A percentile compares a stretch with the other conserved stretches of the same genome.
Conservation (phyloP, 2,329 filamentous ascomycete genomes). For the Penicillium sp. region DNA sequence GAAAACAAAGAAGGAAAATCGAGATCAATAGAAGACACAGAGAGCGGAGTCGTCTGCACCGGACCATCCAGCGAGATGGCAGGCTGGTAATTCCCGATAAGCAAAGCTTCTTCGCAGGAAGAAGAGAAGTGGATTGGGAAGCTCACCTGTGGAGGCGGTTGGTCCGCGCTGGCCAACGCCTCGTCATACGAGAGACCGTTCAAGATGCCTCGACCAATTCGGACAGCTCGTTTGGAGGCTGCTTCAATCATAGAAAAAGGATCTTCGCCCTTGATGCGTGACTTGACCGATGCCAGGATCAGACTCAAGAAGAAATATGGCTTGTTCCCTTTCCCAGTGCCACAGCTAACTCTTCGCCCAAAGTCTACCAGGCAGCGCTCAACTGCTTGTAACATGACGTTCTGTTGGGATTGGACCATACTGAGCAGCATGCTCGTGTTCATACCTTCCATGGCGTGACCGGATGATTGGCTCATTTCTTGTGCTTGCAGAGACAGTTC, state of each 20-base stretch:
- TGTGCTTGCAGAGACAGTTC: slow-evolving; percentile 34
- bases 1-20: slow-evolving; percentile 28
- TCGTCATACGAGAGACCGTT: slow-evolving; percentile 26
- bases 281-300: slow-evolving; percentile 34
- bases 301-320: slow-evolving; percentile 33
- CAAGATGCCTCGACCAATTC: slow-evolving; percentile 26
- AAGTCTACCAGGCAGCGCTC: slow-evolving; percentile 32
- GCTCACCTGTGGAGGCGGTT: slow-evolving; percentile 20
- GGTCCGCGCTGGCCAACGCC: slow-evolving; percentile 18
- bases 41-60: slow-evolving; percentile 12
- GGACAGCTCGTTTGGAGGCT: slow-evolving; percentile 23
- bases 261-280: slow-evolving; percentile 34
- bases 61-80: slow-evolving; percentile 10
- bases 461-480: slow-evolving; percentile 22
- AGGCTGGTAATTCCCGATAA: slow-evolving; percentile 17
- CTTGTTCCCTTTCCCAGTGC: slow-evolving; percentile 32
- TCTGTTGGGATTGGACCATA: slow-evolving; percentile 35
- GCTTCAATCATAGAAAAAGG: slow-evolving; percentile 27
- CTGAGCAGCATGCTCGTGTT: slow-evolving; percentile 30
- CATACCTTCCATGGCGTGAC: slow-evolving; percentile 18
- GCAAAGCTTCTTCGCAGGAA: not conserved
- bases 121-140: not conserved
- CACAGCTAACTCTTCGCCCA: slow-evolving; percentile 25
- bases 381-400: slow-evolving; percentile 32
- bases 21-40: slow-evolving; percentile 24